A percentile compares a stretch with the other conserved stretches of the same genome.
Evolutionary conservation across 805 yeast genomes (phyloP).

Genomic region (Cyberlindnera mrakii): DNA sequence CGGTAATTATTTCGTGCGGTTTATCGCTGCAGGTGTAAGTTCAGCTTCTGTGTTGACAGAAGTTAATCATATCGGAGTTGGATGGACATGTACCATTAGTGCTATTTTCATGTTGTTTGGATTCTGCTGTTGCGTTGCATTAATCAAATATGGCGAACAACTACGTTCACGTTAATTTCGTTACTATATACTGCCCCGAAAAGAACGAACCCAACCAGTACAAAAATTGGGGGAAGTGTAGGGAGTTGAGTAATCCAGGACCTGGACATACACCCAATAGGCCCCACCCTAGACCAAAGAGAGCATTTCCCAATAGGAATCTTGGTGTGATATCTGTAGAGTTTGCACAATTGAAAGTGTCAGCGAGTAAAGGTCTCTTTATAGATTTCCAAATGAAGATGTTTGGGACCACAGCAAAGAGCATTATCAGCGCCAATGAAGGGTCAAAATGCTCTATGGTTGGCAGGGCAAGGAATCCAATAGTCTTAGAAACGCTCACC

Average conservation of each 20-base stretch:
- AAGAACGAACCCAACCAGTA: slow-evolving; percentile 12
- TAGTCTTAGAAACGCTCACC: slow-evolving; percentile 36
- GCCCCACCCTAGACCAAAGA: slow-evolving; percentile 53
- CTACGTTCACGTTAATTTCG: neutral
- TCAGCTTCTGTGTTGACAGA: slow-evolving; percentile 43
- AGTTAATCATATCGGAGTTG: slow-evolving; percentile 45
- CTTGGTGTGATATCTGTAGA: slow-evolving; percentile 21
- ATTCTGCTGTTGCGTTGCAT: slow-evolving; percentile 24
- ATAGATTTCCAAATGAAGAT: slow-evolving; percentile 29
- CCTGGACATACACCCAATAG: slow-evolving; percentile 48
- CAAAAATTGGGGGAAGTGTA: slow-evolving; percentile 6
- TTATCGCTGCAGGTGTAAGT: slow-evolving; percentile 44
- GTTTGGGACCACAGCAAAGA: slow-evolving; percentile 41
- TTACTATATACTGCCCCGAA: slow-evolving; percentile 6
- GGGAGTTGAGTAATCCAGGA: slow-evolving; percentile 34
- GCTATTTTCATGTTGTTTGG: slow-evolving; percentile 39
- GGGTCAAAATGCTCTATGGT: slow-evolving; percentile 38
- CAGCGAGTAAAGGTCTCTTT: slow-evolving; percentile 18
- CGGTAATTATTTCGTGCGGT: slow-evolving; percentile 45
- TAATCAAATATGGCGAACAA: slow-evolving; percentile 35
- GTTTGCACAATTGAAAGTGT: slow-evolving; percentile 22
- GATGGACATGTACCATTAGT: slow-evolving; percentile 49
- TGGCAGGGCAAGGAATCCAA: slow-evolving; percentile 38
- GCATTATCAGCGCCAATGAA: slow-evolving; percentile 36
- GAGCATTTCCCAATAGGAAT: slow-evolving; percentile 35